Evolutionary conservation across 2,329 filamentous ascomycete species (phyloP), one percentile per base, ranked within the genome.

Genomic region (Didymella pinodella): DNA sequence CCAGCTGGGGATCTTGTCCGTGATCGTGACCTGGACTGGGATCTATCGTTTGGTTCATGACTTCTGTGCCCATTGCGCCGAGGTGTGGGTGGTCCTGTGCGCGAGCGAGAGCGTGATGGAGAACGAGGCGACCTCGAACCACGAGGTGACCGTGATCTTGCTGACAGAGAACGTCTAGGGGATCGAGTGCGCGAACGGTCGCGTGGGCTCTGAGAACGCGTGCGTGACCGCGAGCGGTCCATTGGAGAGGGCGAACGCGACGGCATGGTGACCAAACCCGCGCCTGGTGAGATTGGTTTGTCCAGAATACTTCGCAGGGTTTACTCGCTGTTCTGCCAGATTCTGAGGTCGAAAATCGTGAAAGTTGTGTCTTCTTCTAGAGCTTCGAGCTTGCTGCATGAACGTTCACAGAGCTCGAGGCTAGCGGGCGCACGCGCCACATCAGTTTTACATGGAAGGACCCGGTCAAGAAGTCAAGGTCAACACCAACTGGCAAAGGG

Each of bases 121-220:
- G 77, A 77, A 29, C 75, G 75, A 44, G 76, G 76, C 32, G 75
- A 75, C 48, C 73, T 63, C n/a, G 79, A 79, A 50, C 74, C 71
- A 38, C 68, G 70, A 14, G 70, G 74, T 40, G 76, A 75, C 49
- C 58, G 67, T 31, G 74, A 75, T 12, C 62, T 62, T 32, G 61
- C 63, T 36, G 71, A 69, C 8, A 46, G 46, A 40, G 69, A 66
- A 46, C 61, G 70, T 54, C 59, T 67, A 36, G 63, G 66, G 50
- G 73, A 71, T 48, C 54, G 65, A 36, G 75, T 73, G 51, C 59
- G 75, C 43, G 79, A 80, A 57, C 77, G 78, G 55, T 79, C 75
- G 62, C 79, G 79, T 36, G 78, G 64, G 68, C 77, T 80, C 59
- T 74, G 77, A 34, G 66, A 68, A 56, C 63, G 71, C 54, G 61